These are phyloP conservation scores for Diaporthe sp. DNA, from an alignment of 2,329 filamentous ascomycete species.

Conservation along the genomic window DNA sequence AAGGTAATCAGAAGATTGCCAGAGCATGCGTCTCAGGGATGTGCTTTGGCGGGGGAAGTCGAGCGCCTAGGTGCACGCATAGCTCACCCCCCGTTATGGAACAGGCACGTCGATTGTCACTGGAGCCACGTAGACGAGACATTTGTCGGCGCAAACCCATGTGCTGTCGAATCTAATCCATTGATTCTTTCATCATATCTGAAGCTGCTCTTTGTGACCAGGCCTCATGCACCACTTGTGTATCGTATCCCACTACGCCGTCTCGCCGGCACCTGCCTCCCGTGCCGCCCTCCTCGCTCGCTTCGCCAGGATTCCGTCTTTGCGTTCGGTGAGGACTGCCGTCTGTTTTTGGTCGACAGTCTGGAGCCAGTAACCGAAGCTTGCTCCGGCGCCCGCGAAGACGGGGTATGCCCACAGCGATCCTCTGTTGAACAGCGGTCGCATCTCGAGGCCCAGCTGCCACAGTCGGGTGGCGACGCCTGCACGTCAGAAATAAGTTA, in stretches of 20 bases:
- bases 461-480: constrained; percentile 92
- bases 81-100: not conserved
- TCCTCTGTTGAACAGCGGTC: constrained; percentile 86
- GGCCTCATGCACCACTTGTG: not conserved
- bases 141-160: constrained; percentile 26
- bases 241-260: constrained; percentile 5
- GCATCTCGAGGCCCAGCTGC: constrained; percentile 99
- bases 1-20: not conserved
- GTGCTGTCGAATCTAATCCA: constrained; percentile 4
- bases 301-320: constrained; percentile 88
- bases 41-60: not conserved
- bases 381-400: constrained; percentile 85
- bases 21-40: not conserved
- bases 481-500: constrained; percentile 49
- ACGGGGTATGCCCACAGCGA: constrained; percentile 92
- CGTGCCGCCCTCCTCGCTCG: constrained; percentile 79
- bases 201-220: constrained; percentile 2
- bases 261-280: constrained; percentile 60
- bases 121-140: constrained; percentile 18
- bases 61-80: not conserved
- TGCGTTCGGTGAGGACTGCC: constrained; percentile 80
- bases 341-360: constrained; percentile 88
- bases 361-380: constrained; percentile 97
- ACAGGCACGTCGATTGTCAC: not conserved
- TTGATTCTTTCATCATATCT: not conserved